A percentile compares a stretch with the other conserved stretches of the same genome.
phyloP scores from a whole-genome alignment of 2,329 filamentous ascomycete genomes.

The Fusarium burgessii region DNA sequence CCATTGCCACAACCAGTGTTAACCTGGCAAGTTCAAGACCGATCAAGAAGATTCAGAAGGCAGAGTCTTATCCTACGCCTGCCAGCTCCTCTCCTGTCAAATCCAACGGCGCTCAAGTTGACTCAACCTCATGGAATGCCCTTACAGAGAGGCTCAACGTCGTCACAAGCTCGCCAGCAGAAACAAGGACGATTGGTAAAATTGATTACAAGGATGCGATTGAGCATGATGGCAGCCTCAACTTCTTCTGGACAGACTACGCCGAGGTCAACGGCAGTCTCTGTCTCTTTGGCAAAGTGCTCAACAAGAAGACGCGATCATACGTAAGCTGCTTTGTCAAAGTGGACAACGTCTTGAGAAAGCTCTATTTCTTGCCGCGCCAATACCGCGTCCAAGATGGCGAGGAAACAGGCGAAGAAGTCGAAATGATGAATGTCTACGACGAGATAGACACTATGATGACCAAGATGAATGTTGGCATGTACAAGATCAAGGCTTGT shows the following conservation, averaged over 20 bases:
- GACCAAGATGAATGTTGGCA: slow-evolving; percentile 84
- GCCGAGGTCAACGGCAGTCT: slow-evolving; percentile 91
- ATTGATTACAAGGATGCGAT: slow-evolving; percentile 85
- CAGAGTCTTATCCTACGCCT: slow-evolving; percentile 75
- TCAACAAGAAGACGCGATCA: slow-evolving; percentile 82
- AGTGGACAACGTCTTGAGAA: slow-evolving; percentile 92
- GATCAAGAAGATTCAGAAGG: slow-evolving; percentile 78
- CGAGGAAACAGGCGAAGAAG: slow-evolving; percentile 77
- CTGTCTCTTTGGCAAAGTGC: slow-evolving; percentile 95
- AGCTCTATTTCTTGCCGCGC: slow-evolving; percentile 92
- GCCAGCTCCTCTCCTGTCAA: slow-evolving; percentile 81
- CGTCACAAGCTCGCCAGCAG: slow-evolving; percentile 76
- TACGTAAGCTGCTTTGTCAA: slow-evolving; percentile 96
- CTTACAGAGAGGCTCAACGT: slow-evolving; percentile 90
- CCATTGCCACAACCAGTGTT: slow-evolving; percentile 76
- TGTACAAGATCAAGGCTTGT: slow-evolving; percentile 94
- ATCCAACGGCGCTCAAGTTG: slow-evolving; percentile 69
- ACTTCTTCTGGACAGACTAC: slow-evolving; percentile 98
- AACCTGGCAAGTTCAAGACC: slow-evolving; percentile 84
- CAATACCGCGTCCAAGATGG: slow-evolving; percentile 68
- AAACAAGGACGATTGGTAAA: slow-evolving; percentile 78
- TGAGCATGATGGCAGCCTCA: slow-evolving; percentile 91
- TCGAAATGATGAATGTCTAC: slow-evolving; percentile 91
- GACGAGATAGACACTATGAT: slow-evolving; percentile 89
- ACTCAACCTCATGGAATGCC: slow-evolving; percentile 88